Base-by-base conservation (phyloP, 2,329 filamentous ascomycete genomes). In the Ustulina deusta region DNA sequence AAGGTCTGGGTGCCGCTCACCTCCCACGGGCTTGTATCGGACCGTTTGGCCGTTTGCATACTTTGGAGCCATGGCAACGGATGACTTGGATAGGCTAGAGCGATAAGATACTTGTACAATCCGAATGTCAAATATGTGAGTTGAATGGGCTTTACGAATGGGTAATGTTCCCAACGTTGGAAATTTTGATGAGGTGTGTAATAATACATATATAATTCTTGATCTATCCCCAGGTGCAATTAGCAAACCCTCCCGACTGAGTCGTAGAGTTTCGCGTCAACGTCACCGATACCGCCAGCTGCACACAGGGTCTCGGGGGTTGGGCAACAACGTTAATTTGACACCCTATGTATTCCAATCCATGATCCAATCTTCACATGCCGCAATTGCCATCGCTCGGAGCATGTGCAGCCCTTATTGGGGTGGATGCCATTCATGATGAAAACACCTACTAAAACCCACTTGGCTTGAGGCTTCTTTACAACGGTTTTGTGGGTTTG, bases 11-110 rank as follows among this genome's bases (percentile, higher is more conserved):
- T 59, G 17, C 13, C 13, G 25, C 71, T 49, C 42, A 72, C 71
- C 73, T 65, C 74, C 74, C 15, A 74, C 72, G 36, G 74, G 73
- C 73, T 76, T 74, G 69, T 76, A 76, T 38, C 73, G 72, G 27
- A 76, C 73, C n/a, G 57, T 44, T 36, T 76, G 64, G 42, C 74
- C 73, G 38, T n/a, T 63, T 44, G 68, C 66, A 65, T 72, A 74
- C 52, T 72, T 72, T 20, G 70, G 71, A n/a, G 74, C 67, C 74
- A 75, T 75, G 25, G n/a, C 68, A 13, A 40, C 20, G 20, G 52
- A 56, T 60, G 11, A 40, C 2, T 49, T 59, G 10, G 17, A 54
- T 20, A n/a, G 22, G 6, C 3, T 36, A 11, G 7, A 17, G 10
- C 25, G 2, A 13, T 27, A 15, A 9, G 10, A 36, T 20, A 3